Evolutionary conservation across 352 stramenopile genomes (phyloP).

Genomic region (Peronospora farinosa): DNA sequence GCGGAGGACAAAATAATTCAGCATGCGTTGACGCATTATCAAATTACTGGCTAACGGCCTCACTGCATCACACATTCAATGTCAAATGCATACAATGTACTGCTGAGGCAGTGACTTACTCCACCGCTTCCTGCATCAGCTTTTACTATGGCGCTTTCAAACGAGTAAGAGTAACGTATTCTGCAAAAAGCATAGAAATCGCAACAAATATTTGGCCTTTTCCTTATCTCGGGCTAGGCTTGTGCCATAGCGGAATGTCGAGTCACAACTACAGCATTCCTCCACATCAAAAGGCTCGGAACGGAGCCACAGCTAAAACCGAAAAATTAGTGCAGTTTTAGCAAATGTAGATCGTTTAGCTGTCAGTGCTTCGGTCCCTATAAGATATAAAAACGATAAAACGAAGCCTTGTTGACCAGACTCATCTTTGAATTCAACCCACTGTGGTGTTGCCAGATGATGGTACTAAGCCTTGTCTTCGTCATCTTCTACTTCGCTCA

Average conservation of each 20-base stretch:
- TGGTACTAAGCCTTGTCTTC: conserved; percentile 4
- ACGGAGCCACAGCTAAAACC: conserved; percentile 40
- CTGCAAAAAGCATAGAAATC: conserved; percentile 44
- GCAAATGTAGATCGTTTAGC: conserved; percentile 6
- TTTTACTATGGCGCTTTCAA: conserved; percentile 23
- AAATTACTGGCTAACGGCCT: too few species aligned
- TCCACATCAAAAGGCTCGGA: conserved; percentile 21
- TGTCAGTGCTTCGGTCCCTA: conserved; percentile 25
- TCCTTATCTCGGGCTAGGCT: conserved; percentile 18
- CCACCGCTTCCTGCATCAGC: not conserved
- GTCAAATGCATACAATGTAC: too few species aligned
- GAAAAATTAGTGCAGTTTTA: conserved; percentile 19
- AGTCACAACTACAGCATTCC: conserved; percentile 16
- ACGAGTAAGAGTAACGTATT: conserved; percentile 41
- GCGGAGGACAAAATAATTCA: not conserved
- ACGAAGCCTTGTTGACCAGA: not conserved
- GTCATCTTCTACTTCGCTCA: not conserved
- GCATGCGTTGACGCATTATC: not conserved
- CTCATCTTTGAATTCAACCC: conserved; percentile 4
- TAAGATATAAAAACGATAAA: conserved; percentile 21
- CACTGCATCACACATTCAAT: not conserved
- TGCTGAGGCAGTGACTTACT: too few species aligned
- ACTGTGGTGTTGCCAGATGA: not conserved
- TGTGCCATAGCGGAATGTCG: conserved; percentile 2
- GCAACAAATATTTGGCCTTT: conserved; percentile 34